Conservation (phyloP, 495 filamentous ascomycete genomes). For the Chaetomium cochliodes region DNA sequence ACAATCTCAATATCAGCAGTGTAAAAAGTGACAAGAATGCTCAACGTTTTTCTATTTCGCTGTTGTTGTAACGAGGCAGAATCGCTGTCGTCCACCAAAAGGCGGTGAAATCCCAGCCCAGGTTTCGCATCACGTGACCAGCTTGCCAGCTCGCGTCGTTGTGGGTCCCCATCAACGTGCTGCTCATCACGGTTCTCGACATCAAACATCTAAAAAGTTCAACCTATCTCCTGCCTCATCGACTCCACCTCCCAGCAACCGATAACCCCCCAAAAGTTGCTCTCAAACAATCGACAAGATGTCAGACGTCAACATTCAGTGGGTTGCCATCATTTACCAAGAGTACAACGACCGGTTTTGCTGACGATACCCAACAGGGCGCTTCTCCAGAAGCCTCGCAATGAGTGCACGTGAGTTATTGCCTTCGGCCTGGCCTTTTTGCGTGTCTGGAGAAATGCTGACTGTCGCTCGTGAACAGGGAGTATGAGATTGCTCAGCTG, state of each 20-base stretch:
- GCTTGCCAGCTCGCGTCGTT: not conserved
- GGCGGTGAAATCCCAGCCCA: not conserved
- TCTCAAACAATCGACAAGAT: slow-evolving; percentile 14
- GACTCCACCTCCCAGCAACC: not conserved
- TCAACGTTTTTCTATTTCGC: too few species aligned
- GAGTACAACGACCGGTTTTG: not conserved
- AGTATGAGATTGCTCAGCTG: slow-evolving; percentile 36
- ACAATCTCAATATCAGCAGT: too few species aligned
- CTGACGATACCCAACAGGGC: slow-evolving; percentile 24
- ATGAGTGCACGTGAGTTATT: slow-evolving; percentile 36
- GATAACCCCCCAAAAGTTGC: not conserved
- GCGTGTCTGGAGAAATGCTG: not conserved
- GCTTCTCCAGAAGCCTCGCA: slow-evolving; percentile 34
- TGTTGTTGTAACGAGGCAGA: not conserved
- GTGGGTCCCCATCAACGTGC: not conserved
- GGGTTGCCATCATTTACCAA: not conserved
- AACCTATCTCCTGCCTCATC: not conserved
- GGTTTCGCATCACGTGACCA: slow-evolving; percentile 9
- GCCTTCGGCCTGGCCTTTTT: not conserved
- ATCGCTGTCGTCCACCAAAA: not conserved
- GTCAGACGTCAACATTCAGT: slow-evolving; percentile 35
- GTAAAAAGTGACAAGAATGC: too few species aligned
- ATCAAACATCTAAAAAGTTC: slow-evolving; percentile 16
- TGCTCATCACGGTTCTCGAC: slow-evolving; percentile 18
- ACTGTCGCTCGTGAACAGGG: slow-evolving; percentile 15